Conservation (phyloP, 2,329 filamentous ascomycete species). For the Hypoxylon sp. region DNA sequence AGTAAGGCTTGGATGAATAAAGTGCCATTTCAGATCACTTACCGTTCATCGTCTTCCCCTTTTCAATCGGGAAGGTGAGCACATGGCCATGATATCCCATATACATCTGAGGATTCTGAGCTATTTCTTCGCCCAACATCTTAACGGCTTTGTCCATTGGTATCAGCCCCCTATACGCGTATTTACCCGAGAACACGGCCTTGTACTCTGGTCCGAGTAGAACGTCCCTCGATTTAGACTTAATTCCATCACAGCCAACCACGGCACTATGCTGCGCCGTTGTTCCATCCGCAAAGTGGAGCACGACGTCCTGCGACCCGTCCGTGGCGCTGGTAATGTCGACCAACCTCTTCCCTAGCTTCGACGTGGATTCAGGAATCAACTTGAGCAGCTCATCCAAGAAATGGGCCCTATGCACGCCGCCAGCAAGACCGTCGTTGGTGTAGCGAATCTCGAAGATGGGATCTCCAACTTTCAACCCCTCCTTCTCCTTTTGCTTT, state of each 20-base stretch:
- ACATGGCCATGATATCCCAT: constrained; percentile 69
- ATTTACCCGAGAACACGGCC: constrained; percentile 58
- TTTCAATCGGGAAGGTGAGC: constrained; percentile 68
- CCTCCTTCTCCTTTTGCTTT: constrained; percentile 38
- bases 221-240: constrained; percentile 67
- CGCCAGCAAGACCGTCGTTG: constrained; percentile 39
- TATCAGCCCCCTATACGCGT: constrained; percentile 63
- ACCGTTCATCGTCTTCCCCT: constrained; percentile 52
- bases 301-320: constrained; percentile 43
- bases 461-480: constrained; percentile 43
- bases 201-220: constrained; percentile 62
- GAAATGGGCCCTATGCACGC: constrained; percentile 58
- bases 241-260: constrained; percentile 76
- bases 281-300: constrained; percentile 59
- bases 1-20: constrained; percentile 1
- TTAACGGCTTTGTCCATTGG: constrained; percentile 67
- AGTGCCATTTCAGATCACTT: constrained; percentile 2
- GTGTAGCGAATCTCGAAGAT: constrained; percentile 46
- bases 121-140: constrained; percentile 61
- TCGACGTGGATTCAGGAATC: constrained; percentile 54
- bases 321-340: constrained; percentile 50
- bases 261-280: constrained; percentile 59
- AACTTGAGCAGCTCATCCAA: constrained; percentile 59
- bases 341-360: constrained; percentile 56
- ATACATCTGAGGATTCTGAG: constrained; percentile 50